Conservation (phyloP, 257 asterid species). For the Cruciata laevipes region DNA sequence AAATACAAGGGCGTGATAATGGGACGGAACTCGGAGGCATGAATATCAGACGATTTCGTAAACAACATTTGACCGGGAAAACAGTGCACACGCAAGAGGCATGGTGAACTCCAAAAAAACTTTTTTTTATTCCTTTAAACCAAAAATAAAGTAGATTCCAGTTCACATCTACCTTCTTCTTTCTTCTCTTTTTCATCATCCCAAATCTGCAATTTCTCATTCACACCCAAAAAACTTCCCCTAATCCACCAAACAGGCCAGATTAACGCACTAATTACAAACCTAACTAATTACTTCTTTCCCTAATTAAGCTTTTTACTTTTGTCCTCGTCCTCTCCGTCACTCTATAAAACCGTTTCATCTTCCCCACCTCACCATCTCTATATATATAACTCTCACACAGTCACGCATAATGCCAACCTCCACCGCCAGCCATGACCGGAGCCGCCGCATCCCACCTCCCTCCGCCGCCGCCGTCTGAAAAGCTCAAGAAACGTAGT, state of each 20-base stretch:
- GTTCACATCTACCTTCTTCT: too few relatives aligned
- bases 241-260: not conserved
- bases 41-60: not conserved
- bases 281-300: not conserved
- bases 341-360: constrained; percentile 4
- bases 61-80: not conserved
- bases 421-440: constrained; percentile 28
- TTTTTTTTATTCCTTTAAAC: too few relatives aligned
- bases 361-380: not conserved
- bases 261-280: not conserved
- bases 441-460: constrained; percentile 28
- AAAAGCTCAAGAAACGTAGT: constrained; percentile 10
- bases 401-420: not conserved
- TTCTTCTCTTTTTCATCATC: not conserved
- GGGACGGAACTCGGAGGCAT: not conserved
- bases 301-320: not conserved
- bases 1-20: too few relatives aligned
- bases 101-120: not conserved
- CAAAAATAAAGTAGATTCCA: too few relatives aligned
- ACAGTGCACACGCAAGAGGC: not conserved
- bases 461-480: constrained; percentile 33
- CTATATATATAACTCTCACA: constrained; percentile 10
- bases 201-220: not conserved
- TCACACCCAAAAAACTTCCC: not conserved
- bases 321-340: constrained; percentile 29